phyloP scores from a whole-genome alignment of 1,284 basidiomycete genomes.

The Wallemia hederae region DNA sequence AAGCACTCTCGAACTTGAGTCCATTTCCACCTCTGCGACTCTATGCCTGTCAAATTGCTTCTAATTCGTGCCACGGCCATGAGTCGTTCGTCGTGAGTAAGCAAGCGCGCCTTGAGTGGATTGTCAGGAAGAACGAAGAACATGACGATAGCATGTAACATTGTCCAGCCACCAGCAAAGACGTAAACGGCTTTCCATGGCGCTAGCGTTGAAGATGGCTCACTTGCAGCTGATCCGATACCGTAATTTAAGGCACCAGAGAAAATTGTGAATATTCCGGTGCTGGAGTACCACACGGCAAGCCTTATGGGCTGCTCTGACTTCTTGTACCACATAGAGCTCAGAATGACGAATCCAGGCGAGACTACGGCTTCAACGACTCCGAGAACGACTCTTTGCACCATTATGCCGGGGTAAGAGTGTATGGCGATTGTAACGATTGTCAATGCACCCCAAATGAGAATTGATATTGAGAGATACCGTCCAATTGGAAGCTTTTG shows the following conservation, averaged over 20 bases:
- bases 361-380: slow-evolving; percentile 9
- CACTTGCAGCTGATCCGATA: slow-evolving; percentile 7
- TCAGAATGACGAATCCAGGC: slow-evolving; percentile 14
- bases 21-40: slow-evolving; percentile 7
- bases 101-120: slow-evolving; percentile 8
- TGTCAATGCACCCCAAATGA: slow-evolving; percentile 9
- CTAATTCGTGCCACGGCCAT: slow-evolving; percentile 9
- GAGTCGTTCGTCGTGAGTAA: slow-evolving; percentile 8
- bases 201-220: slow-evolving; percentile 6
- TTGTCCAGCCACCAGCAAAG: slow-evolving; percentile 13
- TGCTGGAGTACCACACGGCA: slow-evolving; percentile 13
- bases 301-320: slow-evolving; percentile 2
- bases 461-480: slow-evolving; percentile 6
- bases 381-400: slow-evolving; percentile 11
- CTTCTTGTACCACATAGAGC: slow-evolving; percentile 12
- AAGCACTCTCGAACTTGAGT: slow-evolving; percentile 11
- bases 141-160: slow-evolving; percentile 11
- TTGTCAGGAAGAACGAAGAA: slow-evolving; percentile 12
- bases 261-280: slow-evolving; percentile 13
- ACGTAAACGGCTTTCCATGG: slow-evolving; percentile 14
- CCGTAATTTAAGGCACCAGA: slow-evolving; percentile 14
- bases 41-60: slow-evolving; percentile 6
- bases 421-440: slow-evolving; percentile 12
- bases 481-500: slow-evolving; percentile 10
- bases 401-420: slow-evolving; percentile 11